These are phyloP conservation scores for Halophytophthora batemanensis DNA, from an alignment of 352 stramenopile species.

Conservation along the genomic window DNA sequence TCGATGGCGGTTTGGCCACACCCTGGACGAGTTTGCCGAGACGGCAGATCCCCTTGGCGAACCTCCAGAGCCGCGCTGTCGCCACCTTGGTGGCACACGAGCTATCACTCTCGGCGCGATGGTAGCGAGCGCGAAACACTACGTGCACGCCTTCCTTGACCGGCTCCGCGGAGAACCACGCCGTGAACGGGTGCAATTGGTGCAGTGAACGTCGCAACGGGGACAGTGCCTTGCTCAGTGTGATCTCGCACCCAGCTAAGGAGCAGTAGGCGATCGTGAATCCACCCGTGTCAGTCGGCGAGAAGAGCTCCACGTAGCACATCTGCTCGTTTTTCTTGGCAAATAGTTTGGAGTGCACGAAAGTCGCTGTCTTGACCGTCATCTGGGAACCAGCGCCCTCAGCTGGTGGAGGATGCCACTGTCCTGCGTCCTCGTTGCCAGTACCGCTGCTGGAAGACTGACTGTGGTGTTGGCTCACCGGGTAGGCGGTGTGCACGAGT, in stretches of 20 bases:
- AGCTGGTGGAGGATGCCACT: too few species aligned
- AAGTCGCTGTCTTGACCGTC: constrained; percentile 33
- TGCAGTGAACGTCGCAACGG: constrained; percentile 17
- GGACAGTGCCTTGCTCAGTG: constrained; percentile 21
- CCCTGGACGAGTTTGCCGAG: constrained; percentile 17
- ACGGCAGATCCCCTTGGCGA: constrained; percentile 28
- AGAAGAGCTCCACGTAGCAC: constrained; percentile 36
- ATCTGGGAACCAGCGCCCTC: neutral
- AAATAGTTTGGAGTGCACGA: constrained; percentile 26
- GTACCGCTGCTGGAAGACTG: neutral
- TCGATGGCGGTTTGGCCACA: constrained; percentile 16
- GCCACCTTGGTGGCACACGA: constrained; percentile 24
- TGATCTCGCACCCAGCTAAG: constrained; percentile 19
- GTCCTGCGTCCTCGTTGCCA: neutral
- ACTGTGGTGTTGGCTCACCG: neutral
- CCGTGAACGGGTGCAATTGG: constrained; percentile 23
- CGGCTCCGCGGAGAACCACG: constrained; percentile 30
- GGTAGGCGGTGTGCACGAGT: constrained; percentile 22
- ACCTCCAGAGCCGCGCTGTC: constrained; percentile 16
- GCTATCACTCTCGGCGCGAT: constrained; percentile 10
- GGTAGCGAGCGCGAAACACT: constrained; percentile 23
- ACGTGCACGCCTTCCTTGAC: constrained; percentile 26
- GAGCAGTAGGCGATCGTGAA: constrained; percentile 30
- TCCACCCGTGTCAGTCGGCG: constrained; percentile 20
- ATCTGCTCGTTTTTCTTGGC: constrained; percentile 40